Conservation (phyloP, 176 grass and related monocot species). For the Miscanthus lutarioriparius region DNA sequence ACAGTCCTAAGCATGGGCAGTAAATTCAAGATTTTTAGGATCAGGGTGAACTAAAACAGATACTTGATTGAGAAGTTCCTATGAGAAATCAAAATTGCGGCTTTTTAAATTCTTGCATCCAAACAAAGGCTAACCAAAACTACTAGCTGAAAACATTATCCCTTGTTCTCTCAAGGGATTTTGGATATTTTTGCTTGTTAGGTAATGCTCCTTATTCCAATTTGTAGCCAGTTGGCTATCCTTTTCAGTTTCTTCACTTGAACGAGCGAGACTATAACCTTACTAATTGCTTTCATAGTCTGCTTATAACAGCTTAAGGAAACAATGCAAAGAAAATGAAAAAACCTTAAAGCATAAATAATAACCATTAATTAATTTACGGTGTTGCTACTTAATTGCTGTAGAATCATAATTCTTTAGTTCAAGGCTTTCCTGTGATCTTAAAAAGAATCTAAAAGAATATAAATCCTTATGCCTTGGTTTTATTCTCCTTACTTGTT, state of each 20-base stretch:
- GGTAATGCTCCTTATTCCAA: not conserved
- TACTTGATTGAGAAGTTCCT: not conserved
- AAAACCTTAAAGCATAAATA: not conserved
- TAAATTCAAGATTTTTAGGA: conserved; percentile 21
- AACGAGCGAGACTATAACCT: not conserved
- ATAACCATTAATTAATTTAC: too few relatives aligned
- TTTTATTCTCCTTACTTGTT: not conserved
- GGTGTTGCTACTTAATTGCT: not conserved
- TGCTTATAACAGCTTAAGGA: not conserved
- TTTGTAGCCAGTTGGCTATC: not conserved
- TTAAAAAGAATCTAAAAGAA: too few relatives aligned
- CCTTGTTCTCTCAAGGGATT: not conserved
- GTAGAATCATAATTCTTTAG: not conserved
- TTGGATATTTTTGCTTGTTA: not conserved
- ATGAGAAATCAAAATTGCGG: not conserved
- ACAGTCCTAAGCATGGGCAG: not conserved
- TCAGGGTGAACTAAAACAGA: not conserved
- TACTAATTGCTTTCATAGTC: not conserved
- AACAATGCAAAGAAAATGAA: not conserved
- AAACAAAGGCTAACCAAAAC: not conserved
- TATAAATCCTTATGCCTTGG: not conserved
- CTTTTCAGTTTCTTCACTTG: not conserved
- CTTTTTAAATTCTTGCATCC: not conserved
- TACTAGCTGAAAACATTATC: not conserved
- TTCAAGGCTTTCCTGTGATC: not conserved